These are phyloP conservation scores for Pseudogymnoascus sp. DNA, from an alignment of 2,329 filamentous ascomycete genomes.

Conservation along the genomic window DNA sequence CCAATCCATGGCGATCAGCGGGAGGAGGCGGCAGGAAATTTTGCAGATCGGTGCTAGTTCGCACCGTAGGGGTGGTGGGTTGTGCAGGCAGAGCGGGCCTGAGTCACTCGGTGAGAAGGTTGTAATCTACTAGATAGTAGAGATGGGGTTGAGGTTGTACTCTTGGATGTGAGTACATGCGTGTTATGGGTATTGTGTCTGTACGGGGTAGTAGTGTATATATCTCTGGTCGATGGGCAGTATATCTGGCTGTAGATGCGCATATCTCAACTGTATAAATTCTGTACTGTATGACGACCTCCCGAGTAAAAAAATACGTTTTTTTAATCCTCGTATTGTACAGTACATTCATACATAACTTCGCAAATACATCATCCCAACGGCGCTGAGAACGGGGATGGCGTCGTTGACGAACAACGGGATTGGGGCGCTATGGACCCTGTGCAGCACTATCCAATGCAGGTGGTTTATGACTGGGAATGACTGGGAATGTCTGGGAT, in stretches of 20 bases:
- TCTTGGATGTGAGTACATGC: neutral
- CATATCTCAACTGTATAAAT: neutral
- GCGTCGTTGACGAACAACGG: neutral
- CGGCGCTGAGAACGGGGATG: too few relatives aligned
- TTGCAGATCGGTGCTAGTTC: neutral
- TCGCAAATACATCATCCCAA: too few relatives aligned
- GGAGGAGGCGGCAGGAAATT: slow-evolving; percentile 3
- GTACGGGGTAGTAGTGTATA: neutral
- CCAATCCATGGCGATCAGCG: neutral
- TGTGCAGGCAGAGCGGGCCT: neutral
- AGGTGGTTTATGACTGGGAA: neutral
- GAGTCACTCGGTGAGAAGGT: neutral
- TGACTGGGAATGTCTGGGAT: neutral
- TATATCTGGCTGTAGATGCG: neutral
- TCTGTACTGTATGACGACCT: too few relatives aligned
- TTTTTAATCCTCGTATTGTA: too few relatives aligned
- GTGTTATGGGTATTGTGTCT: neutral
- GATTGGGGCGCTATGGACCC: too few relatives aligned
- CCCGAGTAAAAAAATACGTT: too few relatives aligned
- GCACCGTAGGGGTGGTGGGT: neutral
- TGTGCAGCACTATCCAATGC: too few relatives aligned
- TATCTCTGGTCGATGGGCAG: too few relatives aligned
- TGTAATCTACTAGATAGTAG: too few relatives aligned
- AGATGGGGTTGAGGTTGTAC: neutral
- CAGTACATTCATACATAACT: too few relatives aligned